A percentile compares a stretch with the other conserved stretches of the same genome.
These are phyloP conservation scores for Lecanicillium sp. DNA, from an alignment of 2,329 filamentous ascomycete species.

Conservation along the genomic window DNA sequence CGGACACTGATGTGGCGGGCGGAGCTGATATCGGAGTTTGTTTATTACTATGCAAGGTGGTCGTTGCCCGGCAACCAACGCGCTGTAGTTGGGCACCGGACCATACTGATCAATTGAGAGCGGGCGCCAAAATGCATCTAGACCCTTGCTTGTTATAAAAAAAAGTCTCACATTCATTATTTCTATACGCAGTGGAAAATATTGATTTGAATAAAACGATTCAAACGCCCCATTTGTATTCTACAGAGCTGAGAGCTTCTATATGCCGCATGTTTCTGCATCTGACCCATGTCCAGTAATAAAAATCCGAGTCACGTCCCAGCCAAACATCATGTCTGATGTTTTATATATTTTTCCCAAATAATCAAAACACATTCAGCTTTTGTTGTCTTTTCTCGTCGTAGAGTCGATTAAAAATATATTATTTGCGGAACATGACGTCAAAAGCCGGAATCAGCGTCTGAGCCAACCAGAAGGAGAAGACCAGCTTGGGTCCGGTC, in stretches of 20 bases:
- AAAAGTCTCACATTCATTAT: background rate
- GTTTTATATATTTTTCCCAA: constrained; percentile 2
- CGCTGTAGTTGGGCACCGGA: background rate
- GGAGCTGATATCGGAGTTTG: constrained; percentile 4
- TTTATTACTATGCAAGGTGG: constrained; percentile 7
- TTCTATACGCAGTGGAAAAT: background rate
- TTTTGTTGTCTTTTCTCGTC: background rate
- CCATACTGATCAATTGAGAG: background rate
- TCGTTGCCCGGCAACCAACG: constrained; percentile 13
- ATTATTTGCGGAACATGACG: constrained; percentile 34
- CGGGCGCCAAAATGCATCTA: background rate
- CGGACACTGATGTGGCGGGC: background rate
- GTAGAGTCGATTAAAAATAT: constrained; percentile 7
- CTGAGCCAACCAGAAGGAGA: constrained; percentile 99
- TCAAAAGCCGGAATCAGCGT: constrained; percentile 93
- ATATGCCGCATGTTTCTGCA: constrained; percentile 10
- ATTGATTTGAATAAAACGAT: background rate
- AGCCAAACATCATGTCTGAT: constrained; percentile 7
- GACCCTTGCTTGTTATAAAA: background rate
- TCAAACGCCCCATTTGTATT: constrained; percentile 13
- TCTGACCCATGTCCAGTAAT: constrained; percentile 9
- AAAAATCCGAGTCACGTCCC: background rate
- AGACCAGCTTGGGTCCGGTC: constrained; percentile 98
- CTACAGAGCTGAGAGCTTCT: constrained; percentile 14
- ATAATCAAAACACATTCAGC: constrained; percentile 2